Conservation (phyloP, 2,329 filamentous ascomycete species). For the Grosmannia clavigera region DNA sequence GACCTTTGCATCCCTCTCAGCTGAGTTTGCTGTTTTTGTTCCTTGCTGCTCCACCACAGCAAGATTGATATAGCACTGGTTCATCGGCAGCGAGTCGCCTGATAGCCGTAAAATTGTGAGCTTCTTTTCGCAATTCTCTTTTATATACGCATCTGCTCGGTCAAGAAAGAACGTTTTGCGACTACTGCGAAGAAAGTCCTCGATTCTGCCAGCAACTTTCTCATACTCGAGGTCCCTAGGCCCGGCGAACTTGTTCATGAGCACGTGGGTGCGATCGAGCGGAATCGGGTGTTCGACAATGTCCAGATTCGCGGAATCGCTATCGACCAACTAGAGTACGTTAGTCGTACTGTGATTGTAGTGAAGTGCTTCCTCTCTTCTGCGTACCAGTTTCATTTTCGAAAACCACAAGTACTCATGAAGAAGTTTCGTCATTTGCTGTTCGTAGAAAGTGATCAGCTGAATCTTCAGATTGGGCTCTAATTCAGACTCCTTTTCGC, state of each 20-base stretch:
- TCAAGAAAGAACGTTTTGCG: slow-evolving; percentile 9
- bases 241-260: slow-evolving; percentile 18
- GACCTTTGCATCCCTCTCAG: too few species aligned
- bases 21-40: too few species aligned
- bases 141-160: slow-evolving; percentile 15
- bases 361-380: too few species aligned
- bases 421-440: too few species aligned
- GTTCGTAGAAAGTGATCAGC: too few species aligned
- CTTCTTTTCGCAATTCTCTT: slow-evolving; percentile 13
- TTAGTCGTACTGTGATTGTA: slow-evolving; percentile 1
- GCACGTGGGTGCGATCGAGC: slow-evolving; percentile 14
- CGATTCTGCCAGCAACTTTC: slow-evolving; percentile 11
- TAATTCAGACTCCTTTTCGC: too few species aligned
- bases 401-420: too few species aligned
- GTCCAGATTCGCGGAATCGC: slow-evolving; percentile 14
- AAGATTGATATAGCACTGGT: slow-evolving; percentile 26
- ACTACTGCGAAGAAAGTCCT: slow-evolving; percentile 10
- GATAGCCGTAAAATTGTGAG: slow-evolving; percentile 24
- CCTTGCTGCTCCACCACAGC: too few species aligned
- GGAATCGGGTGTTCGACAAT: slow-evolving; percentile 14
- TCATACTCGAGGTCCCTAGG: slow-evolving; percentile 10
- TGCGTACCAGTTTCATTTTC: too few species aligned
- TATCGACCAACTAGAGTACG: slow-evolving; percentile 14
- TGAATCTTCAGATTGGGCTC: too few species aligned
- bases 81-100: slow-evolving; percentile 19